Conservation (phyloP, 2,329 filamentous ascomycete genomes). For the Geosmithia putterillii region DNA sequence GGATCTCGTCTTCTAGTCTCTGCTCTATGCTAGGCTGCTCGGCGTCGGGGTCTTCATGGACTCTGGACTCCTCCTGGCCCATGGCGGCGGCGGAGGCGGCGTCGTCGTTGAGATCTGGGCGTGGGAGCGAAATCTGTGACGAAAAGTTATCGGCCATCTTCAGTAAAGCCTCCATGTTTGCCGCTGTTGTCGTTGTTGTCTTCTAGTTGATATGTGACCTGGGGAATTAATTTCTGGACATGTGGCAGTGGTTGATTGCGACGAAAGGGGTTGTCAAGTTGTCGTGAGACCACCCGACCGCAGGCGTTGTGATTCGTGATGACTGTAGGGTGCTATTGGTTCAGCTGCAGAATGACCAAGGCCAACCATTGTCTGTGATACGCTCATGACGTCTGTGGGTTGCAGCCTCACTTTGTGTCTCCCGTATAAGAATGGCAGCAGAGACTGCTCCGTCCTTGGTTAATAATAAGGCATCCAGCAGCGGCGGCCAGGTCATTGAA, state of each 20-base stretch:
- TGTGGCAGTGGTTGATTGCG: neutral
- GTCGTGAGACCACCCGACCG: neutral
- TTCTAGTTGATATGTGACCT: neutral
- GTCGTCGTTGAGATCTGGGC: neutral
- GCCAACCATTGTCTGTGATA: neutral
- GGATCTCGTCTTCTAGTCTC: conserved; percentile 16
- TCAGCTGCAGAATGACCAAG: neutral
- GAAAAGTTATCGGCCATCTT: neutral
- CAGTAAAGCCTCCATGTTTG: neutral
- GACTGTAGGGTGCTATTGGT: neutral
- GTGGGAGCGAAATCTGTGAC: neutral
- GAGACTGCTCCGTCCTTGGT: too few species aligned
- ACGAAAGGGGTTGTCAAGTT: neutral
- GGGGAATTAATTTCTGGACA: neutral
- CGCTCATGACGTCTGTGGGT: neutral
- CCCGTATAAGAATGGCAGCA: too few species aligned
- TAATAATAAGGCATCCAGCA: neutral
- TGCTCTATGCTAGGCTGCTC: conserved; percentile 7
- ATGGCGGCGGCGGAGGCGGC: too few species aligned
- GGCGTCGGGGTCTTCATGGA: neutral
- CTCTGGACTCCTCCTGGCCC: conserved; percentile 1
- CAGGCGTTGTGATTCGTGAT: neutral
- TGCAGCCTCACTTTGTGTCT: neutral
- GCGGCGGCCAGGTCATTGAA: neutral
- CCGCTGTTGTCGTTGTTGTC: neutral